Percentiles rank a stretch among this genome's conserved stretches.
Conservation (phyloP, 495 filamentous ascomycete genomes). For the Clavariopsis aquatica region DNA sequence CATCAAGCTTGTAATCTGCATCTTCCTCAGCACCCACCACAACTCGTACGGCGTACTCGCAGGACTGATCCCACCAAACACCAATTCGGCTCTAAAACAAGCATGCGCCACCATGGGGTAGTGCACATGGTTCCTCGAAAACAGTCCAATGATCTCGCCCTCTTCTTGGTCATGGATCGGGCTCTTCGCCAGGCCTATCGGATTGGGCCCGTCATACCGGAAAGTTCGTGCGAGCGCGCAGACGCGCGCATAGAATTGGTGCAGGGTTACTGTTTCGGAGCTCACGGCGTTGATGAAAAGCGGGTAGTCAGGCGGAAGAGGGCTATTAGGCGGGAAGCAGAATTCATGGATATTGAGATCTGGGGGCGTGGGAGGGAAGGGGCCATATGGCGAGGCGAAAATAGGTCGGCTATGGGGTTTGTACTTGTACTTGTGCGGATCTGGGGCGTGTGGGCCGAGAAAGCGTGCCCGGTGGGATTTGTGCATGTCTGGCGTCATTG, state of each 20-base stretch:
- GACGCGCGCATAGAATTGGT: constrained; percentile 22
- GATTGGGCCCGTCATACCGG: constrained; percentile 26
- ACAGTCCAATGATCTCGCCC: constrained; percentile 26
- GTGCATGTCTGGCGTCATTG: constrained; percentile 3
- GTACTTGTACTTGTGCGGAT: constrained; percentile 15
- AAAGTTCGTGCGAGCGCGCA: constrained; percentile 19
- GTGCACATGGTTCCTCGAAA: constrained; percentile 28
- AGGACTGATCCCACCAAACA: constrained; percentile 29
- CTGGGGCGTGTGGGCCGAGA: constrained; percentile 18
- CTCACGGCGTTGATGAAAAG: constrained; percentile 28
- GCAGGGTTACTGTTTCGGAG: constrained; percentile 11
- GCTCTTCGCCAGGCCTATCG: constrained; percentile 10
- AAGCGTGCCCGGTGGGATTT: constrained; percentile 22
- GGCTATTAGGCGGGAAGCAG: constrained; percentile 25
- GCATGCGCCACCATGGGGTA: constrained; percentile 29
- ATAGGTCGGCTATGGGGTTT: constrained; percentile 11
- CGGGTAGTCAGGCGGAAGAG: constrained; percentile 21
- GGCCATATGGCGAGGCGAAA: constrained; percentile 23
- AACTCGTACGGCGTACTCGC: constrained; percentile 25
- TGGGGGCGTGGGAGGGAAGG: constrained; percentile 17
- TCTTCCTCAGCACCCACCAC: constrained; percentile 23
- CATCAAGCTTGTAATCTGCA: constrained; percentile 23
- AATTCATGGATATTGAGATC: constrained; percentile 31
- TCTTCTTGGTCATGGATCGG: constrained; percentile 21
- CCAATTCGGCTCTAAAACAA: constrained; percentile 26